Percentiles rank a stretch among this genome's conserved stretches.
Evolutionary conservation across 1,284 basidiomycete genomes (phyloP).

Genomic region (Mycena citricolor): DNA sequence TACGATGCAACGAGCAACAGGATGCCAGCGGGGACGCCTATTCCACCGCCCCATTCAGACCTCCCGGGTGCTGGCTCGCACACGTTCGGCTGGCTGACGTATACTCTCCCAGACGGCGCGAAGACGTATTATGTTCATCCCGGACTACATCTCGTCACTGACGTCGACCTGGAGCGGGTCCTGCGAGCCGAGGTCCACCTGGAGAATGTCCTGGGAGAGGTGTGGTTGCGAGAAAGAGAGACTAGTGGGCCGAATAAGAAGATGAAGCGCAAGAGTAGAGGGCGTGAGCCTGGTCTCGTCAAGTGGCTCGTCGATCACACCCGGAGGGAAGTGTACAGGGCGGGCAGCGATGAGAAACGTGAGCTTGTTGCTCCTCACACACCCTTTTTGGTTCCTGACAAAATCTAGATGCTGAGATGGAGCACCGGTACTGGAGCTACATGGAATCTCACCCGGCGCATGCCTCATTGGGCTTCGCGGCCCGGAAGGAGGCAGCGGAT

Average conservation of each 20-base stretch:
- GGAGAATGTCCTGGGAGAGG: conserved; percentile 46
- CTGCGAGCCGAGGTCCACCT: conserved; percentile 53
- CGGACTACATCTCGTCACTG: conserved; percentile 56
- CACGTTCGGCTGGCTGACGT: conserved; percentile 54
- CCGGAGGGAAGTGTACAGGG: conserved; percentile 46
- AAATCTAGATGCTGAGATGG: conserved; percentile 56
- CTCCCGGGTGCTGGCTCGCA: too few relatives aligned
- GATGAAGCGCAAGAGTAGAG: conserved; percentile 28
- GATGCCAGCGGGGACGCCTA: too few relatives aligned
- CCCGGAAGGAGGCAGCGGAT: conserved; percentile 65
- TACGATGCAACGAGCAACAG: too few relatives aligned
- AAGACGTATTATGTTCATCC: conserved; percentile 63
- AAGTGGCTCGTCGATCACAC: conserved; percentile 67
- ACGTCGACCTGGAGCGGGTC: conserved; percentile 60
- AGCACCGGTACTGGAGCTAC: conserved; percentile 75
- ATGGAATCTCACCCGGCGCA: conserved; percentile 76
- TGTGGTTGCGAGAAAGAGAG: conserved; percentile 47
- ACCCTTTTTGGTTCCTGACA: conserved; percentile 8
- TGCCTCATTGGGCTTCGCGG: conserved; percentile 46
- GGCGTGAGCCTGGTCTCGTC: conserved; percentile 35
- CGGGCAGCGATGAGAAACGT: conserved; percentile 52
- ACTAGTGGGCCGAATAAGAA: conserved; percentile 29
- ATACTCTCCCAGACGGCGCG: conserved; percentile 64
- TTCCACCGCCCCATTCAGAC: too few relatives aligned
- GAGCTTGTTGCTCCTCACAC: conserved; percentile 32